Percentiles rank a stretch among this genome's conserved stretches.
Evolutionary conservation across 805 yeast species (phyloP).

Genomic region (Scheffersomyces amazonensis): DNA sequence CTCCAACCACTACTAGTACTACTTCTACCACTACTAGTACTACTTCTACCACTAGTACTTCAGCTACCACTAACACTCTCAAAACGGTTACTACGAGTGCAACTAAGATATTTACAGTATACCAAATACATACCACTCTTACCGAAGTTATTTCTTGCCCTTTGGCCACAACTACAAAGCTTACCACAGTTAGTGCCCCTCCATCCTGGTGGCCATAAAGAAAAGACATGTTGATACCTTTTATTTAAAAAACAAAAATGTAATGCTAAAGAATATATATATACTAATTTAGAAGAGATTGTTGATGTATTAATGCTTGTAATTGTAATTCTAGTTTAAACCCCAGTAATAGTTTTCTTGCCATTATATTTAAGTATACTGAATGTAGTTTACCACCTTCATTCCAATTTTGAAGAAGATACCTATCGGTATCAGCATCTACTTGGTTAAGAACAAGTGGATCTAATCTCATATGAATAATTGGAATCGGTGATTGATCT

Average conservation of each 20-base stretch:
- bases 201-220: too few relatives aligned
- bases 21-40: slow-evolving; percentile 3
- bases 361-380: slow-evolving; percentile 18
- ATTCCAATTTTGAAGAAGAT: slow-evolving; percentile 36
- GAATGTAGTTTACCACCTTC: slow-evolving; percentile 33
- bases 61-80: not conserved
- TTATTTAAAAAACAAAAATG: too few relatives aligned
- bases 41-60: not conserved
- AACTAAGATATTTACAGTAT: too few relatives aligned
- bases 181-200: too few relatives aligned
- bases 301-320: slow-evolving; percentile 4
- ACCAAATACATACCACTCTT: too few relatives aligned
- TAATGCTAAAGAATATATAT: too few relatives aligned
- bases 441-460: slow-evolving; percentile 20
- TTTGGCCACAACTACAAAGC: too few relatives aligned
- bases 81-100: not conserved
- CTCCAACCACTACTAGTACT: slow-evolving; percentile 1
- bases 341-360: slow-evolving; percentile 20
- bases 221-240: too few relatives aligned
- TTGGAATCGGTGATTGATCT: slow-evolving; percentile 44
- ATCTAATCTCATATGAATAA: slow-evolving; percentile 40
- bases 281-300: not conserved
- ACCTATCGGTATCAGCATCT: slow-evolving; percentile 23
- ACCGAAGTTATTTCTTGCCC: too few relatives aligned
- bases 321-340: slow-evolving; percentile 25